These are phyloP conservation scores for Clarireedia paspali DNA, from an alignment of 2,329 filamentous ascomycete genomes.

Conservation along the genomic window DNA sequence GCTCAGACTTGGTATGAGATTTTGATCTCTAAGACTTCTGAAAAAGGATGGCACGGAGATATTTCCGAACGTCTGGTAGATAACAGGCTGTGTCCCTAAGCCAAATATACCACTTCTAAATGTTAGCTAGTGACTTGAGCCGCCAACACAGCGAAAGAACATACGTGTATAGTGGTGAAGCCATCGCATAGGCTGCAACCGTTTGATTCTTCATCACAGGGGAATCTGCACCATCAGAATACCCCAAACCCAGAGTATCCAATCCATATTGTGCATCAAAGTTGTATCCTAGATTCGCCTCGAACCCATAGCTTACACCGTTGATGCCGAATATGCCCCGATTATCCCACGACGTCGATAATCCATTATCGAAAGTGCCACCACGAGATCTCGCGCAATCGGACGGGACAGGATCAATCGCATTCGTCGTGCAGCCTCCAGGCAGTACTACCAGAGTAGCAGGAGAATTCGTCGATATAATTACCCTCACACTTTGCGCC, in stretches of 20 bases:
- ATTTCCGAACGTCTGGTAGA: conserved; percentile 31
- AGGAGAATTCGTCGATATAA: conserved; percentile 33
- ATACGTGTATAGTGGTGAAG: conserved; percentile 33
- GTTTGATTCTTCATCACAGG: conserved; percentile 14
- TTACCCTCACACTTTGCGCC: conserved; percentile 33
- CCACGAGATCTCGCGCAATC: conserved; percentile 32
- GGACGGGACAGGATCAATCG: conserved; percentile 28
- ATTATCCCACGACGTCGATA: conserved; percentile 30
- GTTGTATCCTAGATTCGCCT: conserved; percentile 14
- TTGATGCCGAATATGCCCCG: conserved; percentile 31
- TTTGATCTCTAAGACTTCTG: conserved; percentile 29
- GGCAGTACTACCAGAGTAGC: conserved; percentile 30
- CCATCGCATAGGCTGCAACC: conserved; percentile 23
- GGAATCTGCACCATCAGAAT: conserved; percentile 20
- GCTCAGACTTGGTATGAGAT: conserved; percentile 31
- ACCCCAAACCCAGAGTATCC: conserved; percentile 13
- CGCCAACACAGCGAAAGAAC: conserved; percentile 5
- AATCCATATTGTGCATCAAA: conserved; percentile 14
- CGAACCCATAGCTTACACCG: conserved; percentile 27
- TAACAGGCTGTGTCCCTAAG: conserved; percentile 31
- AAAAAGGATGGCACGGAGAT: conserved; percentile 30
- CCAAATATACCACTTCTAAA: conserved; percentile 32
- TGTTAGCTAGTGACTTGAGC: background rate
- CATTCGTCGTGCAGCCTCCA: conserved; percentile 27
- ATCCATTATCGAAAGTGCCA: conserved; percentile 28